Conservation (phyloP, 441 rosid genomes). For the Manihot esculenta region DNA sequence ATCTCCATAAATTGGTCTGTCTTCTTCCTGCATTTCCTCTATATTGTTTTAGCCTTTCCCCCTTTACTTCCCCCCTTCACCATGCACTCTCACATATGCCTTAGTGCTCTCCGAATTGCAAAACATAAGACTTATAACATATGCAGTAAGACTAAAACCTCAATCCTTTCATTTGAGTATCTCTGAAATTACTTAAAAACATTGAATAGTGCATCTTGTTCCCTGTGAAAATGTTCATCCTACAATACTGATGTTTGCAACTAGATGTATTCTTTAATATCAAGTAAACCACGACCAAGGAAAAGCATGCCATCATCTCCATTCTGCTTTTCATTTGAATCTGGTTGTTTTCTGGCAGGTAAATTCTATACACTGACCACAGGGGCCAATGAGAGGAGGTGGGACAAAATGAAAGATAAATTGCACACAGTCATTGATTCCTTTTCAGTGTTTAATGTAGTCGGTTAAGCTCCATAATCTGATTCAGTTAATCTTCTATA, state of each 20-base stretch:
- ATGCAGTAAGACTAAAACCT: not conserved
- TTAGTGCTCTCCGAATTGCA: not conserved
- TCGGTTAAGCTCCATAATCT: not conserved
- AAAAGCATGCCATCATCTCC: not conserved
- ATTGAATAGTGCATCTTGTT: not conserved
- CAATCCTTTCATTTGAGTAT: not conserved
- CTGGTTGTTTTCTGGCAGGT: conserved; percentile 36
- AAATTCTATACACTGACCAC: conserved; percentile 85
- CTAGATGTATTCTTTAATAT: not conserved
- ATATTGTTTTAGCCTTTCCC: not conserved
- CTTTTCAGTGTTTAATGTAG: conserved; percentile 48
- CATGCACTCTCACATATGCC: not conserved
- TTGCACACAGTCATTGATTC: conserved; percentile 70
- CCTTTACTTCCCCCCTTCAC: no score
- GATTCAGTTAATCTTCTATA: not conserved
- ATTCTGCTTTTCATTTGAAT: not conserved
- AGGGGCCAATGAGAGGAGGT: conserved; percentile 85
- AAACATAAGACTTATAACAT: not conserved
- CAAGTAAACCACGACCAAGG: not conserved
- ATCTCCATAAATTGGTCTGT: not conserved
- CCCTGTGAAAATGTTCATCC: not conserved
- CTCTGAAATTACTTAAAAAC: not conserved
- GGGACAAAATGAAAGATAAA: conserved; percentile 90
- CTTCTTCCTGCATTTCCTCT: not conserved
- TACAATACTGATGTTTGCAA: not conserved